phyloP scores from a whole-genome alignment of 257 asterid genomes.

The Rubia yunnanensis region DNA sequence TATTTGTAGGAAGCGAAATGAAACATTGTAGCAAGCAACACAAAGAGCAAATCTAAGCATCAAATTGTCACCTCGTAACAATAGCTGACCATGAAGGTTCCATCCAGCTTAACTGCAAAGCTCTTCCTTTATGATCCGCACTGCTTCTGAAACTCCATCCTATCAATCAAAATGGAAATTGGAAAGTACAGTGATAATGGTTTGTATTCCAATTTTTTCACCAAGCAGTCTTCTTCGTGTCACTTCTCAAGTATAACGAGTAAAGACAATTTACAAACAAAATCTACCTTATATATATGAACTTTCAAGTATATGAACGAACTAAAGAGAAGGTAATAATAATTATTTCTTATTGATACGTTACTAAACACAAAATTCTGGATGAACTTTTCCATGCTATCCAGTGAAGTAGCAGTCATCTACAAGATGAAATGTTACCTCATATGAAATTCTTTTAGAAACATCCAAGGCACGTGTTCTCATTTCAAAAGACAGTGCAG shows the following conservation, averaged over 20 bases:
- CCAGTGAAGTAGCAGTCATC: not conserved
- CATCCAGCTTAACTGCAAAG: conserved; percentile 10
- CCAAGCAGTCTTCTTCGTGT: not conserved
- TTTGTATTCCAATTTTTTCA: not conserved
- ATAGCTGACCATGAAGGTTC: not conserved
- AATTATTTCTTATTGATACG: not conserved
- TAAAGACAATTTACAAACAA: too few species aligned
- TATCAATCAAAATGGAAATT: conserved; percentile 21
- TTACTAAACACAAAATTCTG: not conserved
- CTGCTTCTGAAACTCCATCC: conserved; percentile 82
- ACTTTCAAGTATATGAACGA: too few species aligned
- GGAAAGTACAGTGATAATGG: conserved; percentile 8
- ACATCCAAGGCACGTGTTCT: conserved; percentile 50
- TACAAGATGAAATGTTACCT: conserved; percentile 40
- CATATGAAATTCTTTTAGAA: conserved; percentile 43
- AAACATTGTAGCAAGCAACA: not conserved
- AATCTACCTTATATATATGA: not conserved
- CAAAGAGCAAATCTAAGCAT: not conserved
- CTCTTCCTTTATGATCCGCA: conserved; percentile 52
- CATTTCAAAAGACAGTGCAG: conserved; percentile 42
- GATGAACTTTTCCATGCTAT: not conserved
- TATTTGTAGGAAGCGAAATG: not conserved
- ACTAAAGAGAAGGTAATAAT: not conserved
- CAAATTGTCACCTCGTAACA: not conserved
- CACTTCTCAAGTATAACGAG: not conserved